Percentiles rank a stretch among this genome's conserved stretches.
phyloP scores from a whole-genome alignment of 83 land plant species.

The Diphasiastrum complanatum region DNA sequence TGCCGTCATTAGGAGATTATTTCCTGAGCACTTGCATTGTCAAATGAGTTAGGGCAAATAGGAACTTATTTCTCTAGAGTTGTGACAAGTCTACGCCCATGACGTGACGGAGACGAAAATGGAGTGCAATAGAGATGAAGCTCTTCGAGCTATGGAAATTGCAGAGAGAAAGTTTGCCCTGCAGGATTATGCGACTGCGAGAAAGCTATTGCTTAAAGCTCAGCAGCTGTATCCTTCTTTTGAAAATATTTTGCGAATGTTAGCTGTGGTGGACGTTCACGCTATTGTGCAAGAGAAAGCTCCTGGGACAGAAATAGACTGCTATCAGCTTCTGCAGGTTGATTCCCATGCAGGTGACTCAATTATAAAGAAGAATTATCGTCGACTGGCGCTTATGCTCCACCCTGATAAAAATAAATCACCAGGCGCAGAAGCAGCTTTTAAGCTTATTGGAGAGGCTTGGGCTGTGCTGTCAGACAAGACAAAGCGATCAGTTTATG shows the following conservation, averaged over 20 bases:
- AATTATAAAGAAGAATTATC: slow-evolving; percentile 2
- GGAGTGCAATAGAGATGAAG: slow-evolving; percentile 93
- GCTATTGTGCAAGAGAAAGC: neutral
- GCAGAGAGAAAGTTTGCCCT: slow-evolving; percentile 3
- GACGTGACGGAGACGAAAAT: no score
- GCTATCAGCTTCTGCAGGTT: slow-evolving; percentile 7
- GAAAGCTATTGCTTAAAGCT: slow-evolving; percentile 6
- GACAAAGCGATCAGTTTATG: neutral
- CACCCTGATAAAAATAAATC: slow-evolving; percentile 15
- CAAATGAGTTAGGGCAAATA: no score
- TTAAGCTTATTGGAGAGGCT: slow-evolving; percentile 9
- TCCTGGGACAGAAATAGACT: neutral
- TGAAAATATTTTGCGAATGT: neutral
- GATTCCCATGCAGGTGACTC: slow-evolving; percentile 2
- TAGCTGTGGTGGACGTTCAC: slow-evolving; percentile 14
- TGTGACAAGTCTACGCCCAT: no score
- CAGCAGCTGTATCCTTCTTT: slow-evolving; percentile 5
- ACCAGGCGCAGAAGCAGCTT: slow-evolving; percentile 9
- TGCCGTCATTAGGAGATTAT: no score
- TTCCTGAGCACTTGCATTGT: no score
- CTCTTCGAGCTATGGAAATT: slow-evolving; percentile 47
- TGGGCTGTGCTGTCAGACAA: neutral
- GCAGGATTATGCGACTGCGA: slow-evolving; percentile 6
- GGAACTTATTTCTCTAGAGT: no score
- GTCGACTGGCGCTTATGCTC: slow-evolving; percentile 2